Evolutionary conservation across 768 basidiomycete genomes (phyloP).

Genomic region (Leccinum aurantiacum): DNA sequence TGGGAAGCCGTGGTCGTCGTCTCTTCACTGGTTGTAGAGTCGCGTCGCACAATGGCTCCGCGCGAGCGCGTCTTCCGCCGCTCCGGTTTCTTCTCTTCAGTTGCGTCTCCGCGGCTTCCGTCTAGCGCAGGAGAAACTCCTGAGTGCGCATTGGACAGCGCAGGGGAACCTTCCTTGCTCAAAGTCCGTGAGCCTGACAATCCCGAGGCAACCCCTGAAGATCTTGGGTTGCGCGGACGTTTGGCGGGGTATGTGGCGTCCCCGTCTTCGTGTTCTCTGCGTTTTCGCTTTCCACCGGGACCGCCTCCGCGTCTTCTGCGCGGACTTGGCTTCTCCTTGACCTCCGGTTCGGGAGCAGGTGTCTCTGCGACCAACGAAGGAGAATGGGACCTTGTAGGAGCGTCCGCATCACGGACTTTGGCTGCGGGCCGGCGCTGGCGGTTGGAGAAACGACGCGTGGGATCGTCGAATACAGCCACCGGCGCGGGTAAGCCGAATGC

Average conservation of each 20-base stretch:
- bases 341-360: constrained; percentile 26
- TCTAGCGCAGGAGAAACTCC: constrained; percentile 25
- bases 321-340: constrained; percentile 48
- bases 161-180: constrained; percentile 42
- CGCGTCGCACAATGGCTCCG: constrained; percentile 40
- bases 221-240: constrained; percentile 55
- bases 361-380: constrained; percentile 12
- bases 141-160: constrained; percentile 32
- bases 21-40: constrained; percentile 55
- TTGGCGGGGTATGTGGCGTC: constrained; percentile 74
- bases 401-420: constrained; percentile 51
- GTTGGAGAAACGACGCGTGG: constrained; percentile 41
- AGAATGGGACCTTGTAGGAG: constrained; percentile 17
- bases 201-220: constrained; percentile 23
- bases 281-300: constrained; percentile 49
- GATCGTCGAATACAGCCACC: constrained; percentile 44
- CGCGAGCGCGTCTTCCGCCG: constrained; percentile 51
- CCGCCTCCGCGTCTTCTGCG: constrained; percentile 47
- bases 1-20: constrained; percentile 37
- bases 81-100: constrained; percentile 31
- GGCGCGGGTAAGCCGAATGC: constrained; percentile 55
- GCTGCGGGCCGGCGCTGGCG: constrained; percentile 49
- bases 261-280: constrained; percentile 60
- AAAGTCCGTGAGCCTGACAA: constrained; percentile 19
- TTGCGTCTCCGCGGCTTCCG: constrained; percentile 11